A percentile compares a stretch with the other conserved stretches of the same genome.
Conservation (phyloP, 192 early-diverging fungal species). For the Coemansia sp. region DNA sequence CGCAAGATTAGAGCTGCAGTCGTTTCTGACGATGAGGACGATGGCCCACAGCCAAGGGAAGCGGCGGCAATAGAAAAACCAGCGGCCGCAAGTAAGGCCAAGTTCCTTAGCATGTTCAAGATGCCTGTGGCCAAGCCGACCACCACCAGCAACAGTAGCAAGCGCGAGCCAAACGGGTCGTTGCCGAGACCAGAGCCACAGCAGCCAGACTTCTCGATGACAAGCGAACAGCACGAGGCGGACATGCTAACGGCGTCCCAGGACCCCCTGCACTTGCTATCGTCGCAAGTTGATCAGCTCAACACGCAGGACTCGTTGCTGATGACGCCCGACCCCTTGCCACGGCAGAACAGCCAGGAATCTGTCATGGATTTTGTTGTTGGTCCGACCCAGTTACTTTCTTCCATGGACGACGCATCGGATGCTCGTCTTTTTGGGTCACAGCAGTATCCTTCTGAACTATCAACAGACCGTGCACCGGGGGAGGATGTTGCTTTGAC, state of each 20-base stretch:
- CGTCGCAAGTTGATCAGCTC: slow-evolving; percentile 16
- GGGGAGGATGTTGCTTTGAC: not conserved
- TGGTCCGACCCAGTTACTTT: not conserved
- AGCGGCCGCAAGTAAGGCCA: slow-evolving; percentile 16
- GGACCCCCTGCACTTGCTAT: slow-evolving; percentile 32
- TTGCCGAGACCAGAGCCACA: not conserved
- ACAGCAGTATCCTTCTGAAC: not conserved
- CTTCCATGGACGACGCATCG: not conserved
- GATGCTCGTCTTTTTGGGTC: not conserved
- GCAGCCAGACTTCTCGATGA: not conserved
- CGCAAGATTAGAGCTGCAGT: slow-evolving; percentile 4
- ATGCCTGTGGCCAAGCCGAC: slow-evolving; percentile 25
- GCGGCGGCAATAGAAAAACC: not conserved
- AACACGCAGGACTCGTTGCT: slow-evolving; percentile 53
- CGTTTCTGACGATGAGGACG: slow-evolving; percentile 33
- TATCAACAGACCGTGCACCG: not conserved
- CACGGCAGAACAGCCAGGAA: not conserved
- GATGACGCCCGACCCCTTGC: slow-evolving; percentile 29
- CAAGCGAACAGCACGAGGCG: slow-evolving; percentile 5
- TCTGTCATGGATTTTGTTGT: not conserved
- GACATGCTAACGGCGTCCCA: slow-evolving; percentile 15
- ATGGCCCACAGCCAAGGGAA: not conserved
- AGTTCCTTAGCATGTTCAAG: slow-evolving; percentile 48
- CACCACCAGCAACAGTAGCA: not conserved
- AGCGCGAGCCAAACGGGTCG: not conserved